Evolutionary conservation across 441 rosid species (phyloP), one percentile per base, ranked within the genome.

Genomic region (Populus hybrid): DNA sequence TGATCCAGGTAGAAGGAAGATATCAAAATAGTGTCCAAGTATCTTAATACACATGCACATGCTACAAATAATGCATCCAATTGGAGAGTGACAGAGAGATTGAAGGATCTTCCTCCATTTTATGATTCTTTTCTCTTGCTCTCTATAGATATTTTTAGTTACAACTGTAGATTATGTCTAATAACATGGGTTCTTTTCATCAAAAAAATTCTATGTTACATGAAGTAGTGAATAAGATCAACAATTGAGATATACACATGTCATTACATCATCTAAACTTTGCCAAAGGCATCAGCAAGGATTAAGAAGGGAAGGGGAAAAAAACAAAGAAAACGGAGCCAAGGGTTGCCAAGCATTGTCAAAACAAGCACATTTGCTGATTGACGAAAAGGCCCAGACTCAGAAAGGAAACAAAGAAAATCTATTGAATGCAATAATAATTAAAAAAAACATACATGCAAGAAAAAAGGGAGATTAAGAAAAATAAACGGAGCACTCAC

Each of bases 401-500:
- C 18, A 8, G 31, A 56, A 18, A 14, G 14, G 59, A 38, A 26
- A 56, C 31, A 20, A 14, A 40, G 45, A 36, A 18, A 33, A 50
- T 9, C 5, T 36, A 75, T 1, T 9, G 29, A 50, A 6, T 26
- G 65, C 26, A 67, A 45, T 63, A 6, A 18, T 53, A 53, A 53
- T 53, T 64, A 42, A 7, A 10, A 9, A 14, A 63, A 21, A n/a
- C n/a, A 74, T 63, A 31, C 16, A 3, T 24, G 20, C 72, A 24
- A n/a, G 31, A 75, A 61, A 21, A 29, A 29, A 29, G 36, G 14
- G 10, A 0, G 11, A 3, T 16, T 7, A 9, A 64, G 42, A 56
- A 24, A 24, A 24, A 29, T 29, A 29, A 0, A 14, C 3, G 69
- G 28, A 73, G 72, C 36, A 71, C 90, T 88, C 84, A 94, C 99